Conservation (phyloP, 129 eudicot genomes). For the Escallonia rubra region DNA sequence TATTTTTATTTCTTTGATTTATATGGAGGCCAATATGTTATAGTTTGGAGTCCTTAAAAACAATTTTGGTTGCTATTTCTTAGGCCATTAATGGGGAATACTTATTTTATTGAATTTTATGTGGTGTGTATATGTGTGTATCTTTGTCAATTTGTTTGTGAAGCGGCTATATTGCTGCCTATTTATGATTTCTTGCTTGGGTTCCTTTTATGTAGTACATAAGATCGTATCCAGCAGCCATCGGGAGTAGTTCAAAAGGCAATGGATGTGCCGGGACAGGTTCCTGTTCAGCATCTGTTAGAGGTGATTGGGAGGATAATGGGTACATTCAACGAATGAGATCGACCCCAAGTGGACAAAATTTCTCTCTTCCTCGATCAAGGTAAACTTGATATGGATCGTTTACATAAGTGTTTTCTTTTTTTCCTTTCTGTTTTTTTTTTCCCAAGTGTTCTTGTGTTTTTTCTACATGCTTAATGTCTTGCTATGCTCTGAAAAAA, state of each 20-base stretch:
- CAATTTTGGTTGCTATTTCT: too few species aligned
- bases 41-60: not conserved
- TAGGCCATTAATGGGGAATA: too few species aligned
- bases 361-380: slow-evolving; percentile 58
- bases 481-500: too few species aligned
- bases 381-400: slow-evolving; percentile 24
- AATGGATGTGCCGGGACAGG: slow-evolving; percentile 22
- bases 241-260: slow-evolving; percentile 23
- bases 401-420: too few species aligned
- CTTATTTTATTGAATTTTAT: too few species aligned
- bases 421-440: too few species aligned
- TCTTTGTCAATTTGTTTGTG: not conserved
- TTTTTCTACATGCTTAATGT: too few species aligned
- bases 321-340: slow-evolving; percentile 23
- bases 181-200: slow-evolving; percentile 7
- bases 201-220: slow-evolving; percentile 30
- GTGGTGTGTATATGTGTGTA: too few species aligned
- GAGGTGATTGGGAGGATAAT: slow-evolving; percentile 30
- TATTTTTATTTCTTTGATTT: not conserved
- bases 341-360: slow-evolving; percentile 23
- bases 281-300: slow-evolving; percentile 14
- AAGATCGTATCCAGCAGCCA: slow-evolving; percentile 26
- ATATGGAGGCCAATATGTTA: not conserved
- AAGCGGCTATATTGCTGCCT: not conserved
- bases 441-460: too few species aligned